These are phyloP conservation scores for Pseudophaeomoniella oleicola DNA, from an alignment of 2,329 filamentous ascomycete genomes.

Conservation along the genomic window DNA sequence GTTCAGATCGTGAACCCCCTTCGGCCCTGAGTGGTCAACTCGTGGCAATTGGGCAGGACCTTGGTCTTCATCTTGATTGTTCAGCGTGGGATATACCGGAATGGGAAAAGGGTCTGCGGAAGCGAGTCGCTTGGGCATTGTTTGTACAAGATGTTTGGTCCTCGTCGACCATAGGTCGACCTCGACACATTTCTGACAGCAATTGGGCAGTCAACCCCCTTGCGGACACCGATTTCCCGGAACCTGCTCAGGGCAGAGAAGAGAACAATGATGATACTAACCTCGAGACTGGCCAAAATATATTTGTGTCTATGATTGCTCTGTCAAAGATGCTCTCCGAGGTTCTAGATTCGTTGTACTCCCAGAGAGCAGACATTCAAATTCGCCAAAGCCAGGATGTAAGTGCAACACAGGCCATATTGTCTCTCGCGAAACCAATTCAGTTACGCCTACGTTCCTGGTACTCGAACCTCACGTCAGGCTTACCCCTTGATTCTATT, in stretches of 20 bases:
- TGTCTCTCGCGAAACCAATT: conserved; percentile 31
- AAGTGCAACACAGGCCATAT: background rate
- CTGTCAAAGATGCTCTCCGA: conserved; percentile 37
- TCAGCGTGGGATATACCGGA: conserved; percentile 46
- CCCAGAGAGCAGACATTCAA: conserved; percentile 23
- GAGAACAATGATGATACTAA: conserved; percentile 16
- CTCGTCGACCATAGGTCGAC: conserved; percentile 41
- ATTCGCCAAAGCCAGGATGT: conserved; percentile 3
- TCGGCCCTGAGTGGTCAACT: conserved; percentile 38
- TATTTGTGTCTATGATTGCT: conserved; percentile 37
- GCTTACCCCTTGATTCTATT: conserved; percentile 33
- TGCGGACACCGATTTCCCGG: conserved; percentile 29
- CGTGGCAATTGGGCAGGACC: conserved; percentile 42
- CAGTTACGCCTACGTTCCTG: conserved; percentile 38
- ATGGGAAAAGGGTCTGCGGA: conserved; percentile 49
- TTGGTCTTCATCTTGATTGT: conserved; percentile 48
- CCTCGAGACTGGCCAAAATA: conserved; percentile 23
- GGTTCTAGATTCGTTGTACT: conserved; percentile 38
- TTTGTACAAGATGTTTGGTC: conserved; percentile 54
- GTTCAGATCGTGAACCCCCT: conserved; percentile 27
- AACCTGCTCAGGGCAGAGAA: conserved; percentile 13
- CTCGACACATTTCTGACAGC: conserved; percentile 36
- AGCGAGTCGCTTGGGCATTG: conserved; percentile 48
- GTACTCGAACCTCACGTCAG: conserved; percentile 32
- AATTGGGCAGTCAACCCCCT: conserved; percentile 41